Evolutionary conservation across 1,284 basidiomycete species (phyloP), one percentile per base, ranked within the genome.

Genomic region (Trichosporon faecale): DNA sequence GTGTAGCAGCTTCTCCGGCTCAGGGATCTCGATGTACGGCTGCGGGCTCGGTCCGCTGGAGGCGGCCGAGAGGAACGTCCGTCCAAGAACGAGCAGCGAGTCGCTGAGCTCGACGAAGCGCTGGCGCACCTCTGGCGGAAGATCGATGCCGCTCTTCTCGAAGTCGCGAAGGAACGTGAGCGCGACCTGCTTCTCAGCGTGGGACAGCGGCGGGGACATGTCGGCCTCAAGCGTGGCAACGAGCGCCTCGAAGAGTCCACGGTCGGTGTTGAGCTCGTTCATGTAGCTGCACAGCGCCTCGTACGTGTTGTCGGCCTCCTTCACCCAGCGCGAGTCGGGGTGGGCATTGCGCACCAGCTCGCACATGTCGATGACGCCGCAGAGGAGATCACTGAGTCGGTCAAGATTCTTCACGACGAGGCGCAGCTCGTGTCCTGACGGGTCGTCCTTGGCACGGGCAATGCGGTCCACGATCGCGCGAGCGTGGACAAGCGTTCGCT

Each of bases 251-350:
- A 97, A 98, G 55, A 99, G 85, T 21, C 91, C 94, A n/a, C 91
- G 90, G 85, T 98, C 88, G 18, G 95, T 98, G 83, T 99, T 99
- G 71, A 99, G 87, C 49, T 93, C 90, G 84, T 98, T 98, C 95
- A 99, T 98, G 83, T 92, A 96, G 82, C 94, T 91, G 85, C 94
- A 98, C 69, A 98, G 86, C 70, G 89, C 89, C 83, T 95, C 94
- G 82, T 98, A 98, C 55, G 93, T 91, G 70, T 88, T 86, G 78
- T 98, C 93, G 37, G 94, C 93, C 67, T 90, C 91, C 27, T 88
- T 87, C 11, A 93, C 88, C 95, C 96, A 98, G 64, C 84, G 79
- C 21, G 85, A 84, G 76, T 96, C 92, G 0, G 96, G 95, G 85
- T 98, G 95, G 0, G 94, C 91, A 79, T 97, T 96, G 72, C 95